phyloP scores from a whole-genome alignment of 1,284 basidiomycete genomes.

The Ceratorhiza oryzae-sativae region DNA sequence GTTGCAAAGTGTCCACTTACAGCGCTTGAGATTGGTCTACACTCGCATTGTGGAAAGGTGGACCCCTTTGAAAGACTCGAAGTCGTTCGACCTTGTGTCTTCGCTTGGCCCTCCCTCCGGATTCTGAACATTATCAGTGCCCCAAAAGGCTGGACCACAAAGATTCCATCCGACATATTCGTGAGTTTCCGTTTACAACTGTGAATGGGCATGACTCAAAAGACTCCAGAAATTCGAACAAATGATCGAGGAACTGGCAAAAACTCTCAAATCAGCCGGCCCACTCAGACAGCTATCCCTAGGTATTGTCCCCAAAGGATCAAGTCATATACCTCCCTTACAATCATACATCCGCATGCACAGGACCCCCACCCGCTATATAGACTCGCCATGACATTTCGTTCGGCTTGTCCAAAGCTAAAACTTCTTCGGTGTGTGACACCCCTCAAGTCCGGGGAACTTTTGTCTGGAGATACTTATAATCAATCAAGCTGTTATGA shows the following conservation, averaged over 20 bases:
- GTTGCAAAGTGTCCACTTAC: not conserved
- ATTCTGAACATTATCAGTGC: slow-evolving; percentile 1
- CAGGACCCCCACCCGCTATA: no score
- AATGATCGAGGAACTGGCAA: not conserved
- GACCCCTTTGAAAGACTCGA: not conserved
- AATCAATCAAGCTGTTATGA: no score
- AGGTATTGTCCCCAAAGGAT: not conserved
- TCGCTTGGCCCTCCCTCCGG: slow-evolving; percentile 3
- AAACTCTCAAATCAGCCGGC: not conserved
- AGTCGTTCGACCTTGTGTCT: not conserved
- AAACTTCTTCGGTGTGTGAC: not conserved
- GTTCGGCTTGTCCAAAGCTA: not conserved
- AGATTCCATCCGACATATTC: no score
- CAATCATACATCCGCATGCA: no score
- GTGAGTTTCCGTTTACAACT: no score
- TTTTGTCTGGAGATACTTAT: no score
- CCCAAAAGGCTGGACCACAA: no score
- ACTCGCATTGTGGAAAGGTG: not conserved
- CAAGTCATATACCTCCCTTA: not conserved
- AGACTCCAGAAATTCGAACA: not conserved
- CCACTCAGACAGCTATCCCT: not conserved
- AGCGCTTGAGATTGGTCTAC: not conserved
- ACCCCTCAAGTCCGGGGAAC: not conserved
- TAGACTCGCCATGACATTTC: not conserved
- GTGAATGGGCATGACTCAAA: no score